These are phyloP conservation scores for Boletus insuetus DNA, from an alignment of 768 basidiomycete genomes.

Conservation along the genomic window DNA sequence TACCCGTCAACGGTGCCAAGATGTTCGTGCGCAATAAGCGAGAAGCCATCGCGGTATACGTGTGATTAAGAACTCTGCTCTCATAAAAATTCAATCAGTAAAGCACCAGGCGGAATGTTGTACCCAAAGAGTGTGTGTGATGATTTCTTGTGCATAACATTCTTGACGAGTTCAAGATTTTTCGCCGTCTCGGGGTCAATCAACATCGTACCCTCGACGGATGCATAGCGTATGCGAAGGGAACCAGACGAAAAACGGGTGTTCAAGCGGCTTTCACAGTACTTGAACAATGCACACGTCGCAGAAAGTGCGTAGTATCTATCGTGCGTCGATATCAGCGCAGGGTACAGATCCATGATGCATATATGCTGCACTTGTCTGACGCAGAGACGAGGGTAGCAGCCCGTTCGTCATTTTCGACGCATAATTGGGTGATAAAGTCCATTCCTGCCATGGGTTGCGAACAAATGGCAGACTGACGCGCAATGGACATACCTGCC, in stretches of 20 bases:
- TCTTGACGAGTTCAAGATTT: constrained; percentile 87
- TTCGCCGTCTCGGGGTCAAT: constrained; percentile 87
- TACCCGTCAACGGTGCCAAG: constrained; percentile 78
- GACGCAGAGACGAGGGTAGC: constrained; percentile 75
- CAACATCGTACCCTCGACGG: constrained; percentile 91
- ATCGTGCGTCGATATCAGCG: constrained; percentile 5
- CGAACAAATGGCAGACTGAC: not conserved
- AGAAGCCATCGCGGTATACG: constrained; percentile 87
- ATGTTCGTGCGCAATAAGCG: constrained; percentile 78
- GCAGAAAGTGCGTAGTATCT: constrained; percentile 92
- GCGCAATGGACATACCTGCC: constrained; percentile 46
- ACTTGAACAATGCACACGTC: constrained; percentile 82
- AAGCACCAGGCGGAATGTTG: not conserved
- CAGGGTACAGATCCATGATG: not conserved
- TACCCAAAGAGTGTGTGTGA: constrained; percentile 80
- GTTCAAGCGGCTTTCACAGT: constrained; percentile 68
- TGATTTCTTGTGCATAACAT: constrained; percentile 64
- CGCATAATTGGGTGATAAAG: constrained; percentile 72
- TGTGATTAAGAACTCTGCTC: constrained; percentile 68
- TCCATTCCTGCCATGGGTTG: constrained; percentile 55
- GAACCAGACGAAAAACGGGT: constrained; percentile 68
- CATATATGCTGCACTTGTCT: constrained; percentile 64
- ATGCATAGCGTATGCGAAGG: constrained; percentile 69
- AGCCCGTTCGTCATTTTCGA: constrained; percentile 79
- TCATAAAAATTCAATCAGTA: not conserved